phyloP scores from a whole-genome alignment of 495 filamentous ascomycete genomes.

The Astrothelium macrocarpum region DNA sequence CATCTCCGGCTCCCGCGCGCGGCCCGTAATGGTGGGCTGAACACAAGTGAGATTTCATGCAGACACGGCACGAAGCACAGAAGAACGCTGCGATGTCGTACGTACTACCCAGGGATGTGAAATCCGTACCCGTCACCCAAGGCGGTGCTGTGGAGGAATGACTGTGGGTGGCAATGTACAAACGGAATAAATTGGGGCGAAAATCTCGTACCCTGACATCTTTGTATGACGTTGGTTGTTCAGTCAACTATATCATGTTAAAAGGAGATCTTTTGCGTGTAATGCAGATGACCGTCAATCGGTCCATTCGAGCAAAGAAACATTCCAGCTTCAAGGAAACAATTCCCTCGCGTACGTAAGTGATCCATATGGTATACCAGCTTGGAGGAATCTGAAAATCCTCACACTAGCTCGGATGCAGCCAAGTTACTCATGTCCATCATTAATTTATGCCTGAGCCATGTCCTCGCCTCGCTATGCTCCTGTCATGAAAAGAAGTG shows the following conservation, averaged over 20 bases:
- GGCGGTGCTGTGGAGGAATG: background rate
- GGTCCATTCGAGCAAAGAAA: background rate
- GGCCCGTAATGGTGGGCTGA: background rate
- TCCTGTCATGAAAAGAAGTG: conserved; percentile 24
- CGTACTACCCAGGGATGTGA: background rate
- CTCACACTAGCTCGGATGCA: background rate
- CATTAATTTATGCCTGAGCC: conserved; percentile 4
- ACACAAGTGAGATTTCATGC: conserved; percentile 6
- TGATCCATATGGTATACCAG: background rate
- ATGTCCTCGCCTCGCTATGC: conserved; percentile 15
- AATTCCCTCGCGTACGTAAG: background rate
- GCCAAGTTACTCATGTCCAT: conserved; percentile 3
- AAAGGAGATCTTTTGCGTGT: background rate
- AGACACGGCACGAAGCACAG: conserved; percentile 4
- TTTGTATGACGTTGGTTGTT: background rate
- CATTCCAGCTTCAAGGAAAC: background rate
- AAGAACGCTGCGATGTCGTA: background rate
- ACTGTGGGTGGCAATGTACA: background rate
- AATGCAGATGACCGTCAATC: background rate
- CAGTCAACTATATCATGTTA: background rate
- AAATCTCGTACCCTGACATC: background rate
- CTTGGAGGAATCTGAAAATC: conserved; percentile 9
- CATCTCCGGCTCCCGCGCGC: background rate
- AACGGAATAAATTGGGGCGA: background rate
- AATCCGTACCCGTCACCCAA: conserved; percentile 1